Percentiles rank a stretch among this genome's conserved stretches.
Evolutionary conservation across 805 yeast species (phyloP).

Genomic region (Pichia sporocuriosa): DNA sequence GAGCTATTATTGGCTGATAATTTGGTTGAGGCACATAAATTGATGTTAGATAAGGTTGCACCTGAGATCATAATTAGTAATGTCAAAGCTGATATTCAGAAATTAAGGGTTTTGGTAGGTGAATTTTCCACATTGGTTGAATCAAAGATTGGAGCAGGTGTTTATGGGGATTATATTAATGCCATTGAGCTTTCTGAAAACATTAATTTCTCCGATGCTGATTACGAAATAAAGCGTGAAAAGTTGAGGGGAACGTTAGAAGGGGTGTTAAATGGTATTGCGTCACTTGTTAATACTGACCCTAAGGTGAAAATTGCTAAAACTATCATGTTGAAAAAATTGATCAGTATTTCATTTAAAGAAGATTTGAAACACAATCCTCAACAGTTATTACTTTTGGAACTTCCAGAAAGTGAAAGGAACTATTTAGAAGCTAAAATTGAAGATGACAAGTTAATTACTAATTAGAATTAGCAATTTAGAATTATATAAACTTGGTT

Average conservation of each 20-base stretch:
- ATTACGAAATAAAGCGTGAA: constrained; percentile 1
- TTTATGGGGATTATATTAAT: constrained; percentile 46
- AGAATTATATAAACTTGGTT: no score
- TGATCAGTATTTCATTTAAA: constrained; percentile 37
- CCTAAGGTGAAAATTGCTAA: constrained; percentile 41
- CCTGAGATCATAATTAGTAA: constrained; percentile 62
- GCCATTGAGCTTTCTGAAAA: constrained; percentile 15
- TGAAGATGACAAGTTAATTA: neutral
- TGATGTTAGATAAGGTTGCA: constrained; percentile 54
- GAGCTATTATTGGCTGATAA: constrained; percentile 55
- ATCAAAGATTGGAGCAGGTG: constrained; percentile 54
- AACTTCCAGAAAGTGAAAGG: constrained; percentile 41
- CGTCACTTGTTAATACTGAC: constrained; percentile 33
- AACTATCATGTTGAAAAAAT: constrained; percentile 44
- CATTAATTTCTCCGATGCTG: constrained; percentile 10
- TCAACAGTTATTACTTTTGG: constrained; percentile 33
- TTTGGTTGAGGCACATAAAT: constrained; percentile 57
- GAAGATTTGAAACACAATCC: constrained; percentile 23
- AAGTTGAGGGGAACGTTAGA: constrained; percentile 27
- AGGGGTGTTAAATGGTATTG: constrained; percentile 40
- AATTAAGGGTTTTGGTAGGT: constrained; percentile 32
- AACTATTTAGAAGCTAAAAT: constrained; percentile 24
- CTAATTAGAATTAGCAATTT: no score
- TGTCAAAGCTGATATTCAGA: constrained; percentile 15
- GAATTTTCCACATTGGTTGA: constrained; percentile 39